Evolutionary conservation across 768 basidiomycete genomes (phyloP).

Genomic region (Fomitopsis serialis): DNA sequence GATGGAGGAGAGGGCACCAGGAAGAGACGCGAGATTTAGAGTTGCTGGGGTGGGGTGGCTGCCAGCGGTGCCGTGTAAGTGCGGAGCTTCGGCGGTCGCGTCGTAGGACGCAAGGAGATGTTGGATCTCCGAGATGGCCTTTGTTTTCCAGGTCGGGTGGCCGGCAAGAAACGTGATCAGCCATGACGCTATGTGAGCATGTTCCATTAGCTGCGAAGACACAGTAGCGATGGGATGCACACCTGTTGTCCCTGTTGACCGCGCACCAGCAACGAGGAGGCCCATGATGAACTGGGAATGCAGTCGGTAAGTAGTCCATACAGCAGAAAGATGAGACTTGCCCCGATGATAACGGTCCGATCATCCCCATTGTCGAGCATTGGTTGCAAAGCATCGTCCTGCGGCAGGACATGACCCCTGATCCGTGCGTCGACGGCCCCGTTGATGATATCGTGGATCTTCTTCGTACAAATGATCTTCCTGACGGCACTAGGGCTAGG

Average conservation of each 20-base stretch:
- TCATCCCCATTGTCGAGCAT: constrained; percentile 69
- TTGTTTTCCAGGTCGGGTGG: constrained; percentile 58
- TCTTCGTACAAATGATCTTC: constrained; percentile 68
- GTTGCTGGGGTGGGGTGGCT: not conserved
- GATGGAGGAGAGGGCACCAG: constrained; percentile 49
- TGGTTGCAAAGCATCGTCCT: constrained; percentile 69
- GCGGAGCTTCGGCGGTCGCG: constrained; percentile 21
- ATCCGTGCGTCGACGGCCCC: constrained; percentile 51
- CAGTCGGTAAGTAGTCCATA: constrained; percentile 7
- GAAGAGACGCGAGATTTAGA: constrained; percentile 29
- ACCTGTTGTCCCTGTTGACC: constrained; percentile 75
- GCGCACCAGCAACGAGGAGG: constrained; percentile 71
- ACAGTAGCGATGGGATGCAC: constrained; percentile 10
- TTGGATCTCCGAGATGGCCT: constrained; percentile 57
- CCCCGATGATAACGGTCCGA: constrained; percentile 62
- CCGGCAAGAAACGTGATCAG: constrained; percentile 67
- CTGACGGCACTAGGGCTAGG: constrained; percentile 67
- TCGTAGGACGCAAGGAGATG: constrained; percentile 36
- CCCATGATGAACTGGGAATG: constrained; percentile 72
- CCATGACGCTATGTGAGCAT: constrained; percentile 52
- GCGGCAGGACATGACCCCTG: constrained; percentile 43
- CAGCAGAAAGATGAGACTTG: constrained; percentile 27
- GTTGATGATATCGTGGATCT: constrained; percentile 67
- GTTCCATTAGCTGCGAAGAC: not conserved
- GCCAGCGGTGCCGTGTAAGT: not conserved